Evolutionary conservation across 169 alveolate genomes (phyloP).

Genomic region (Toxoplasma gondii): DNA sequence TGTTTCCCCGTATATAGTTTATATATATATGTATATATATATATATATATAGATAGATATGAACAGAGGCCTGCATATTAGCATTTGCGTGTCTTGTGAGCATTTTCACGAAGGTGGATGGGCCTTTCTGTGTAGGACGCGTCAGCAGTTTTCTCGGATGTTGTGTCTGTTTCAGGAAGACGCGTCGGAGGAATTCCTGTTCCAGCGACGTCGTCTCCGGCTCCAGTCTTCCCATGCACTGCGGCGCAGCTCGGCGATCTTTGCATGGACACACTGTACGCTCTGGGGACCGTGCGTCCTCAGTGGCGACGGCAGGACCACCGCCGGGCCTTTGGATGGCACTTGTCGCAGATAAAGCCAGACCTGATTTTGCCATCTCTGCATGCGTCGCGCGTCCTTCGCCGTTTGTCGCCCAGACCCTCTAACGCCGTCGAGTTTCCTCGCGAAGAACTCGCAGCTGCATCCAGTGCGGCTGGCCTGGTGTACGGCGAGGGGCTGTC

Average conservation of each 20-base stretch:
- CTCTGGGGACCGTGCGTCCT: conserved; percentile 54
- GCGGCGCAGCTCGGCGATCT: conserved; percentile 44
- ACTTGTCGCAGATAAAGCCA: conserved; percentile 28
- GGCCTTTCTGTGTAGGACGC: no score
- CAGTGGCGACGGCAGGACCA: conserved; percentile 40
- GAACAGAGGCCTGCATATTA: background rate
- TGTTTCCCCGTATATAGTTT: no score
- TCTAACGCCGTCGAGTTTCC: background rate
- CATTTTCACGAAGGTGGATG: no score
- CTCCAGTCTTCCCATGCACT: conserved; percentile 21
- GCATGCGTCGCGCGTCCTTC: background rate
- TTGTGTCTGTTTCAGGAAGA: background rate
- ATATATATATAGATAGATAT: background rate
- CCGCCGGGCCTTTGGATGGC: conserved; percentile 38
- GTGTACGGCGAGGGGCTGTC: background rate
- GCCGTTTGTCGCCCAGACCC: background rate
- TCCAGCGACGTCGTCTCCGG: background rate
- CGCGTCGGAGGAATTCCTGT: background rate
- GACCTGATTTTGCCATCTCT: conserved; percentile 1
- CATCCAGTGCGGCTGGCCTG: background rate
- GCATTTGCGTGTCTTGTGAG: no score
- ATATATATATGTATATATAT: background rate
- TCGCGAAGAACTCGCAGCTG: background rate
- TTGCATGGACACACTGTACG: conserved; percentile 22
- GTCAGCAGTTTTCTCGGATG: background rate